Conservation (phyloP, 805 yeast genomes). For the Yamadazyma kitorensis region DNA sequence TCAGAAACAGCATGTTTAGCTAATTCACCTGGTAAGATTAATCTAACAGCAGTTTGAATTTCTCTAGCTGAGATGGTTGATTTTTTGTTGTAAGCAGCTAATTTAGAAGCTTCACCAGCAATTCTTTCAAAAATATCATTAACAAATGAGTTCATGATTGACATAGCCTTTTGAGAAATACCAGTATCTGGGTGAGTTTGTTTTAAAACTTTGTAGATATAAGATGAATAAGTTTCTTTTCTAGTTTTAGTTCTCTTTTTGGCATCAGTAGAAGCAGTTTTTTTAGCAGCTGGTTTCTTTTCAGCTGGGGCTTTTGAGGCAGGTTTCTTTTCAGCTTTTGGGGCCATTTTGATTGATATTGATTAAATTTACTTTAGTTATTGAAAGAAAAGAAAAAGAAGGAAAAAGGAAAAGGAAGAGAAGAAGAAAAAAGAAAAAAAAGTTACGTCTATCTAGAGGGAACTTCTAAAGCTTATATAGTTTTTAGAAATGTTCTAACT, state of each 20-base stretch:
- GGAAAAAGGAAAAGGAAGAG: no score
- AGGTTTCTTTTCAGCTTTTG: slow-evolving; percentile 65
- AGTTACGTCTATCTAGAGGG: no score
- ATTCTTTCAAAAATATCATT: slow-evolving; percentile 98
- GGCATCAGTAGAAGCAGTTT: slow-evolving; percentile 73
- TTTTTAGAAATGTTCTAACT: no score
- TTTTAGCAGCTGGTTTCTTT: slow-evolving; percentile 89
- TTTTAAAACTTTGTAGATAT: slow-evolving; percentile 96
- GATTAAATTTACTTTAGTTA: neutral
- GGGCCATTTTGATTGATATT: slow-evolving; percentile 50
- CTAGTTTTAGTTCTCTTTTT: slow-evolving; percentile 94
- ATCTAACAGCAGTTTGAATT: slow-evolving; percentile 97
- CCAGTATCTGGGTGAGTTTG: slow-evolving; percentile 99
- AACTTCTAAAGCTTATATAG: no score
- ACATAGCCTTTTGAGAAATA: slow-evolving; percentile 98
- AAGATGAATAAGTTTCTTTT: slow-evolving; percentile 97
- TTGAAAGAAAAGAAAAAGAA: slow-evolving; percentile 4
- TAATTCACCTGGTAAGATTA: slow-evolving; percentile 96
- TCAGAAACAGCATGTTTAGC: slow-evolving; percentile 98
- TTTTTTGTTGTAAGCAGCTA: slow-evolving; percentile 98
- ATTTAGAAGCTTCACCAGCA: slow-evolving; percentile 96
- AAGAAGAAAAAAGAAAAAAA: no score
- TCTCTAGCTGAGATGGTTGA: slow-evolving; percentile 97
- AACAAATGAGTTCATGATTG: slow-evolving; percentile 97
- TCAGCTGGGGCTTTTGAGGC: slow-evolving; percentile 98